Percentiles rank a stretch among this genome's conserved stretches.
Conservation (phyloP, 345 rosid genomes). For the Corchorus olitorius region DNA sequence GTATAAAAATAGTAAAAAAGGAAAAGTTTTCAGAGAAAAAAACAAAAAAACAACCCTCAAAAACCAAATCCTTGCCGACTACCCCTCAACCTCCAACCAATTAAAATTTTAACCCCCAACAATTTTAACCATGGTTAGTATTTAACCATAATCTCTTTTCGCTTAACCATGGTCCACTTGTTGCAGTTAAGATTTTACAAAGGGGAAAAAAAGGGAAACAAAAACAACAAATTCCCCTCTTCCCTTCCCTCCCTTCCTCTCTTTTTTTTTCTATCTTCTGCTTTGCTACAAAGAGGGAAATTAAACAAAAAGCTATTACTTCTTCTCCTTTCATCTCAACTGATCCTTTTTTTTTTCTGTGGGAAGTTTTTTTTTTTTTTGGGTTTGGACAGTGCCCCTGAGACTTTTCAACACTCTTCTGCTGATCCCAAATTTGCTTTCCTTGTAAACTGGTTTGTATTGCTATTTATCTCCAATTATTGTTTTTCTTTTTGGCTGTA, state of each 20-base stretch:
- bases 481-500: slow-evolving; percentile 13
- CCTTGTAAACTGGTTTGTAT: slow-evolving; percentile 39
- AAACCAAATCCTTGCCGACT: slow-evolving; percentile 40
- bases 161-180: slow-evolving; percentile 38
- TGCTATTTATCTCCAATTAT: slow-evolving; percentile 14
- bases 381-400: background rate
- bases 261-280: background rate
- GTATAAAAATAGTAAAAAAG: no score
- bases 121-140: slow-evolving; percentile 41
- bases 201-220: background rate
- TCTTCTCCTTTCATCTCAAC: slow-evolving; percentile 19
- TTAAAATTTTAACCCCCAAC: slow-evolving; percentile 14
- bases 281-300: slow-evolving; percentile 11
- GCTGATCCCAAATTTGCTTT: slow-evolving; percentile 30
- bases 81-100: slow-evolving; percentile 36
- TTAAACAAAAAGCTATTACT: background rate
- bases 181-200: slow-evolving; percentile 32
- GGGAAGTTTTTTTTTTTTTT: slow-evolving; percentile 5
- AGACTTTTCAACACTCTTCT: slow-evolving; percentile 19
- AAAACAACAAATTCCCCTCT: slow-evolving; percentile 1
- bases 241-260: background rate
- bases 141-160: slow-evolving; percentile 16
- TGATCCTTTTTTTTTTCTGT: slow-evolving; percentile 27
- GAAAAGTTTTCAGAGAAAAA: background rate
- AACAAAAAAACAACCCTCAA: background rate